These are phyloP conservation scores for Phytophthora cajani DNA, from an alignment of 352 stramenopile species.

Conservation along the genomic window DNA sequence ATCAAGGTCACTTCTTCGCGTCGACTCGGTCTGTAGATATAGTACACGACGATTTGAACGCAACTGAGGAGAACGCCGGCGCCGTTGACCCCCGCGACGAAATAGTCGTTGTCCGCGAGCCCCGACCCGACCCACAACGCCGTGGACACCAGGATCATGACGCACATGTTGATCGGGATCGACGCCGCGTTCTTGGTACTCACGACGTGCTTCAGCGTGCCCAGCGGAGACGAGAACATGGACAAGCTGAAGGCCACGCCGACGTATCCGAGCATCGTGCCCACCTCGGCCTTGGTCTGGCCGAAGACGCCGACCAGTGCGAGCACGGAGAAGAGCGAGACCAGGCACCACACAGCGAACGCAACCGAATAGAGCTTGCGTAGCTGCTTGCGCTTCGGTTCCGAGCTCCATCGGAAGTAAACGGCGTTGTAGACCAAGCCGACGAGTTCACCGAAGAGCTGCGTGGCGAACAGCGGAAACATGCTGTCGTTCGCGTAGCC, in stretches of 20 bases:
- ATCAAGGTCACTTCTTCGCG: constrained; percentile 2
- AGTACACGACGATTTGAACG: constrained; percentile 56
- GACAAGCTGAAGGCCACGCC: constrained; percentile 49
- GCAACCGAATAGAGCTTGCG: constrained; percentile 19
- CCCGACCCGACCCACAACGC: constrained; percentile 54
- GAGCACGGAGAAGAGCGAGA: constrained; percentile 39
- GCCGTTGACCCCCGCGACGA: constrained; percentile 49
- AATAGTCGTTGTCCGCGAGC: constrained; percentile 45
- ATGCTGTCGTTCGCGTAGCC: constrained; percentile 30
- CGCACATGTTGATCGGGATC: constrained; percentile 57
- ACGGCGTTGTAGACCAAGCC: constrained; percentile 27
- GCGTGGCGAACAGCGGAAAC: constrained; percentile 36
- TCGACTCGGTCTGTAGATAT: constrained; percentile 36
- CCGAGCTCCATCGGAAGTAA: constrained; percentile 25
- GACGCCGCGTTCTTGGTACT: constrained; percentile 43
- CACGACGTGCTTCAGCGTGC: constrained; percentile 50
- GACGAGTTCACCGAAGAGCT: constrained; percentile 22
- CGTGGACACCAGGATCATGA: constrained; percentile 50
- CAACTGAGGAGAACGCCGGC: constrained; percentile 43
- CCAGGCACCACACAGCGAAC: constrained; percentile 21
- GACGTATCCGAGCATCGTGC: constrained; percentile 35
- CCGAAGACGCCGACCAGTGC: constrained; percentile 32
- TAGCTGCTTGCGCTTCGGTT: constrained; percentile 18
- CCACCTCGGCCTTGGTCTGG: constrained; percentile 27
- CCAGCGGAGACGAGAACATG: constrained; percentile 64